A percentile compares a stretch with the other conserved stretches of the same genome.
Conservation (phyloP, 2,329 filamentous ascomycete species). For the Calonectria honghensis region DNA sequence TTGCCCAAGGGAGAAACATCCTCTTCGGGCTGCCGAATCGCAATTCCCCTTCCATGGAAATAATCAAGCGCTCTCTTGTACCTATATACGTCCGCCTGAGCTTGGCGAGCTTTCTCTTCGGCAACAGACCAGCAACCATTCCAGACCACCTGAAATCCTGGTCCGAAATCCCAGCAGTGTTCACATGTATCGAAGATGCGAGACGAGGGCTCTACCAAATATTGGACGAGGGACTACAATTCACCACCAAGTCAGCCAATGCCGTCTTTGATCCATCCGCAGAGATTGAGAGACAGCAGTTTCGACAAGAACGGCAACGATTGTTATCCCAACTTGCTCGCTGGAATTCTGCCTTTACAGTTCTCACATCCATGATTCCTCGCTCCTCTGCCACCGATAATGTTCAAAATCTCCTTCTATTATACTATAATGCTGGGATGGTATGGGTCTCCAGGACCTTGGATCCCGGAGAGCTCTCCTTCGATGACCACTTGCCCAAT, state of each 20-base stretch:
- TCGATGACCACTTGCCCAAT: constrained; percentile 58
- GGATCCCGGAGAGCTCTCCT: constrained; percentile 57
- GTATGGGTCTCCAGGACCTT: constrained; percentile 60
- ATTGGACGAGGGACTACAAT: constrained; percentile 63
- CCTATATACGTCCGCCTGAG: constrained; percentile 67
- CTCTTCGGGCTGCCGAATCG: constrained; percentile 58
- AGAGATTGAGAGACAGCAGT: constrained; percentile 48
- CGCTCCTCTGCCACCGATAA: constrained; percentile 41
- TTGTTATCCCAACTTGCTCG: constrained; percentile 56
- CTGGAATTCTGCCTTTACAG: constrained; percentile 58
- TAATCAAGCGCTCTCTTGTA: constrained; percentile 63
- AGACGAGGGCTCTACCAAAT: constrained; percentile 60
- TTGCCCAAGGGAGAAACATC: constrained; percentile 65
- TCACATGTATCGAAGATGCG: constrained; percentile 59
- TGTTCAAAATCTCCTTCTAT: constrained; percentile 57
- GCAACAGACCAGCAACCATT: constrained; percentile 60
- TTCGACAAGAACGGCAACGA: constrained; percentile 59
- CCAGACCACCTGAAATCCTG: constrained; percentile 59
- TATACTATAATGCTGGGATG: constrained; percentile 60
- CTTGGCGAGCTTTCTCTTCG: constrained; percentile 64
- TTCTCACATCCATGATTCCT: constrained; percentile 52
- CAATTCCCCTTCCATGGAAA: constrained; percentile 57
- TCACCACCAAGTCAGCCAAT: constrained; percentile 55
- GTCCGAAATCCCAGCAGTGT: constrained; percentile 58
- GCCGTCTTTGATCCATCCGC: constrained; percentile 54